Evolutionary conservation across 176 grass and related monocot species (phyloP), one percentile per base, ranked within the genome.

Genomic region (Lolium perenne): DNA sequence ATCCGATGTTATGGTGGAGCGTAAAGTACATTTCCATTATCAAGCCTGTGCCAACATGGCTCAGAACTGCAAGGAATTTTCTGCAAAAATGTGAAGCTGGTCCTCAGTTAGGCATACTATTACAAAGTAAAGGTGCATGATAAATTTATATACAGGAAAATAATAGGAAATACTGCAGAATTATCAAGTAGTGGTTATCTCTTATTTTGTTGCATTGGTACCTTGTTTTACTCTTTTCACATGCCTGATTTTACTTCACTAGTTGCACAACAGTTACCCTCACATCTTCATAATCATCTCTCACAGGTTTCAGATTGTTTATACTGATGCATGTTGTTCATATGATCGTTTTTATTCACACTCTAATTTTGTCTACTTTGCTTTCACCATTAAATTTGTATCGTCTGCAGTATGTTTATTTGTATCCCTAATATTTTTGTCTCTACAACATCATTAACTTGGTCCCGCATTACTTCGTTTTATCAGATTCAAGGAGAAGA

Each of bases 401-500:
- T 63, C 21, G 1, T 63, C 10, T 9, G 25, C 9, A 20, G 8
- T 38, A 25, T n/a, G 26, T 38, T 35, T 11, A 54, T 67, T 67
- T 67, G 25, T 38, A 38, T 67, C 26, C 29, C 29, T 17, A 13
- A 17, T 66, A 35, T 66, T 35, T 66, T 43, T 32, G 0, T 32
- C 26, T 67, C 15, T 67, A 67, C 64, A 14, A 38, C 6, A 67
- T 67, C 29, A 67, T 69, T 41, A 76, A 18, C 32, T 66, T 71
- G 43, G 69, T 21, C 77, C 14, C 35, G 77, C 71, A 32, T 62
- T 83, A 7, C 17, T 62, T 89, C 0, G 12, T 85, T 4, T 35
- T 75, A 82, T 84, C 70, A 97, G 95, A 76, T 95, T 92, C 67
- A 98, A 98, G 83, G 93, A 98, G 91, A 98, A 91, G 74, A 90